phyloP scores from a whole-genome alignment of 2,329 filamentous ascomycete genomes.

The Fusarium sp. region DNA sequence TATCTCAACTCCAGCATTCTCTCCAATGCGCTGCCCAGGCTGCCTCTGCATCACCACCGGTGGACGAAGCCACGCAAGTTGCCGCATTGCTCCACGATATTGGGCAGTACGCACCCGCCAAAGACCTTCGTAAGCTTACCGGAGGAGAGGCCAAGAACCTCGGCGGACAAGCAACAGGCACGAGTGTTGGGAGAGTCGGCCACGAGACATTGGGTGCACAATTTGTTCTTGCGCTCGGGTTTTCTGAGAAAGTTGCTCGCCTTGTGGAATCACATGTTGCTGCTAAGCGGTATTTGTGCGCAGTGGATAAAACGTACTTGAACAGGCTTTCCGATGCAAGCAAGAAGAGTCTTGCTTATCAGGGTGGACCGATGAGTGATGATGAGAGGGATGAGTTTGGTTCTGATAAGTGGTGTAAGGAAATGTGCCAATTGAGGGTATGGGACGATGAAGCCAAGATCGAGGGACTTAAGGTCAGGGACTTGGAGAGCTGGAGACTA shows the following conservation, averaged over 20 bases:
- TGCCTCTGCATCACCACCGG: not conserved
- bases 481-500: not conserved
- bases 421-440: not conserved
- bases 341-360: not conserved
- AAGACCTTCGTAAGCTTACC: not conserved
- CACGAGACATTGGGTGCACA: not conserved
- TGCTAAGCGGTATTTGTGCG: not conserved
- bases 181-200: not conserved
- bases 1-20: not conserved
- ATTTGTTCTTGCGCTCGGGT: not conserved
- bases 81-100: not conserved
- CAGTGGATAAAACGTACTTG: not conserved
- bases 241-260: not conserved
- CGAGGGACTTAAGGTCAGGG: not conserved
- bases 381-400: not conserved
- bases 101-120: not conserved
- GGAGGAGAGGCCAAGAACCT: not conserved
- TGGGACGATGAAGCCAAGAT: slow-evolving; percentile 1
- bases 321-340: not conserved
- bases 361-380: not conserved
- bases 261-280: not conserved
- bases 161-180: not conserved
- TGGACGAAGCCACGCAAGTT: not conserved
- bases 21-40: slow-evolving; percentile 1
- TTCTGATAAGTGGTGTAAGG: not conserved